Evolutionary conservation across 2,329 filamentous ascomycete species (phyloP), one percentile per base, ranked within the genome.

Genomic region (Diaporthe destruens): DNA sequence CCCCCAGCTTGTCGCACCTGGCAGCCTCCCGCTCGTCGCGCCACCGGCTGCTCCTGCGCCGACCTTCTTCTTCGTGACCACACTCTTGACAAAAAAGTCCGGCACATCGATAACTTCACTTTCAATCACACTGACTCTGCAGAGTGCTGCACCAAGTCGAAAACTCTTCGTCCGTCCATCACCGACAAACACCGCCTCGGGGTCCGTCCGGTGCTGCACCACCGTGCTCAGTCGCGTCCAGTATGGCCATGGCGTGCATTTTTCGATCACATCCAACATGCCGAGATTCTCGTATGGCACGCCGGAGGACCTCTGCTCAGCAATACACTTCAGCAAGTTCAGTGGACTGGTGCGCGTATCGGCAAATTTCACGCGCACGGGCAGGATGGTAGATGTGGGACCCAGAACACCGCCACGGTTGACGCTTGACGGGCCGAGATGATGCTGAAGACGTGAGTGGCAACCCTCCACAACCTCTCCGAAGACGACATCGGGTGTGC

Each of bases 201-300:
- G 82, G 18, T 83, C 80, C 74, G 82, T 80, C 51, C 85, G 83
- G 73, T 90, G 87, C 63, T 89, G 85, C 2, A 90, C 84, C 2
- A 89, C 79, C 3, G 86, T 87, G 79, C 87, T 87, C 78, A 89
- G 87, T 1, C 83, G 84, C 3, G 85, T 86, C 82, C 87, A 89
- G 36, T 84, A 82, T 0, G 86, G 83, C 87, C 88, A 90, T 6
- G 84, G 77, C 3, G 88, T 89, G 76, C 87, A 90, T 57, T 85
- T 83, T 47, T 85, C 82, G 3, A 89, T 81, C 8, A 90, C 84
- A n/a, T 87, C 83, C 3, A 84, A 80, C 71, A 85, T 85, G 6
- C 87, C 86, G 54, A 89, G 80, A 57, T 84, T 85, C 76, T 89
- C 88, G 74, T 85, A 85, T 0, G 85, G 84, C 6, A 86, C 82